phyloP scores from a whole-genome alignment of 208 protist genomes.

The Herpetomonas samuelpessoai region DNA sequence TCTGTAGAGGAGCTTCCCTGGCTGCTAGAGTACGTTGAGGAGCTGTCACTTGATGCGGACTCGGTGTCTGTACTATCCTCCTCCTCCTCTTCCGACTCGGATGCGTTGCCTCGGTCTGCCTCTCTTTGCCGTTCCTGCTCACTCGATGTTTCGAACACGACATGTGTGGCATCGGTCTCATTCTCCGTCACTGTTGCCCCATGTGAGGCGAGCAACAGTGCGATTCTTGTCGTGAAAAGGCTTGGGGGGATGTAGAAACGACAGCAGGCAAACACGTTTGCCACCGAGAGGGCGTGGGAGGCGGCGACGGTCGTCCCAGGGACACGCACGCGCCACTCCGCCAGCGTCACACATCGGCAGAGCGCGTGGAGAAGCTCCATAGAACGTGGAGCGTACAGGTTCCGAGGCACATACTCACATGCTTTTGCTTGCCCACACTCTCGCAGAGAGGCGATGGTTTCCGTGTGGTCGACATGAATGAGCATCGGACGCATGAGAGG shows the following conservation, averaged over 20 bases:
- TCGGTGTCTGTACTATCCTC: slow-evolving; percentile 11
- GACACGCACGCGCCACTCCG: slow-evolving; percentile 68
- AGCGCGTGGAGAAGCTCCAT: slow-evolving; percentile 70
- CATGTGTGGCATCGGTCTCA: slow-evolving; percentile 57
- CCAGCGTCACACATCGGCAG: slow-evolving; percentile 49
- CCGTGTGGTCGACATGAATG: slow-evolving; percentile 38
- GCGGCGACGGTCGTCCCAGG: slow-evolving; percentile 50
- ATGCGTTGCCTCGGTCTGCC: neutral
- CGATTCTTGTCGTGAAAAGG: slow-evolving; percentile 17
- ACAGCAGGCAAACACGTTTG: slow-evolving; percentile 51
- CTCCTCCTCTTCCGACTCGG: slow-evolving; percentile 9
- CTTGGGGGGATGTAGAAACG: slow-evolving; percentile 42
- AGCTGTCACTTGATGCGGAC: neutral
- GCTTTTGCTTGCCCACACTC: no score
- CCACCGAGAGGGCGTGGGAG: slow-evolving; percentile 36
- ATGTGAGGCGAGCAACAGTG: slow-evolving; percentile 38
- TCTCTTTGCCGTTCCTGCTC: slow-evolving; percentile 5
- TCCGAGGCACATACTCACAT: no score
- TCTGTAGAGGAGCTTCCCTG: no score
- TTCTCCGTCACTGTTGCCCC: slow-evolving; percentile 43
- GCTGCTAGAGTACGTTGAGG: neutral
- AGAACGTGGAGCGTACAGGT: no score
- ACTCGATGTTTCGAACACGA: slow-evolving; percentile 15
- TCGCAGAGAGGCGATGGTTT: neutral
- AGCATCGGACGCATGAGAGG: slow-evolving; percentile 33